Evolutionary conservation across 371 early-diverging fungal species (phyloP).

Genomic region (Rhizopus delemar): DNA sequence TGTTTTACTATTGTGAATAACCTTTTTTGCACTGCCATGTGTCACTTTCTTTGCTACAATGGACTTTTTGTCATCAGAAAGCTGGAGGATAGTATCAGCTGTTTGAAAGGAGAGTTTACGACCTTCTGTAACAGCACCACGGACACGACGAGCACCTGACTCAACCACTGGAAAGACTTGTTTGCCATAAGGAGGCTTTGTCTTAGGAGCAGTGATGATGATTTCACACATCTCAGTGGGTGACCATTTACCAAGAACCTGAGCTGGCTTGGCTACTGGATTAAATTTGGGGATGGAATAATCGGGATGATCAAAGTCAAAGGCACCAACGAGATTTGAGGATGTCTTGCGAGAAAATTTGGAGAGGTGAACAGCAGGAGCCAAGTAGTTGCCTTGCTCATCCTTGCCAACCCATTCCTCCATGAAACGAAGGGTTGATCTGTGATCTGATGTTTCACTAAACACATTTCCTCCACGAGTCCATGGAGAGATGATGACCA

Average conservation of each 20-base stretch:
- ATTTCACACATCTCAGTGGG: slow-evolving; percentile 33
- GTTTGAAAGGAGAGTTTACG: slow-evolving; percentile 9
- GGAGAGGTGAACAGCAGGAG: slow-evolving; percentile 28
- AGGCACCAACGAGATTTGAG: slow-evolving; percentile 22
- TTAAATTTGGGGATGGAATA: slow-evolving; percentile 22
- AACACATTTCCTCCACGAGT: slow-evolving; percentile 35
- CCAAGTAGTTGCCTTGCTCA: slow-evolving; percentile 17
- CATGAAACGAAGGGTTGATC: slow-evolving; percentile 25
- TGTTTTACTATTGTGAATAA: not conserved
- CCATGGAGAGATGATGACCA: slow-evolving; percentile 28
- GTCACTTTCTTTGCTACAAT: slow-evolving; percentile 3
- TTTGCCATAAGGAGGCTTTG: slow-evolving; percentile 30
- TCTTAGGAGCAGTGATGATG: slow-evolving; percentile 21
- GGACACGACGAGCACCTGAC: slow-evolving; percentile 21
- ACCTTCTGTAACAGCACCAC: slow-evolving; percentile 24
- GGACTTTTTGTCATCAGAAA: not conserved
- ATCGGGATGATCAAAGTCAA: slow-evolving; percentile 31
- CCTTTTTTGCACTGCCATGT: too few relatives aligned
- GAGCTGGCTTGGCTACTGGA: slow-evolving; percentile 18
- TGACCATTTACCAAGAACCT: slow-evolving; percentile 19
- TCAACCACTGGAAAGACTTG: slow-evolving; percentile 26
- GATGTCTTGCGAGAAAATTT: slow-evolving; percentile 20
- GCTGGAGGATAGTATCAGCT: slow-evolving; percentile 3
- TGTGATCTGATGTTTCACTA: slow-evolving; percentile 30
- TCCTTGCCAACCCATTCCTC: slow-evolving; percentile 33